A percentile compares a stretch with the other conserved stretches of the same genome.
Evolutionary conservation across 192 early-diverging fungal genomes (phyloP).

Genomic region (Linnemannia exigua): DNA sequence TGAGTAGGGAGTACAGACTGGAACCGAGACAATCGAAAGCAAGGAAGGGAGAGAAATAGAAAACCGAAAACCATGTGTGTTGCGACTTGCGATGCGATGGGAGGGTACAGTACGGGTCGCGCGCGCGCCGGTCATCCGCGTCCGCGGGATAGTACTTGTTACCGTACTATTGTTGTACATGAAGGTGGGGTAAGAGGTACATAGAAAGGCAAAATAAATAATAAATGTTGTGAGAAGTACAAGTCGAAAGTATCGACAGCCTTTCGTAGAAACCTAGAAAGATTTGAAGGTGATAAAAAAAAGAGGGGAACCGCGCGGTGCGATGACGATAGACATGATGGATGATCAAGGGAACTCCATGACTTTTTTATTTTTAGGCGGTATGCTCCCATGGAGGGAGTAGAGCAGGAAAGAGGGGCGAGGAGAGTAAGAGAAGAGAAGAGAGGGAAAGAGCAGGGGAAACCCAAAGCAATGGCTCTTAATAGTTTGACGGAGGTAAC

Average conservation of each 20-base stretch:
- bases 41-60: background rate
- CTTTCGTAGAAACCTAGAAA: background rate
- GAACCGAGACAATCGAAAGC: background rate
- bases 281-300: background rate
- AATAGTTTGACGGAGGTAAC: background rate
- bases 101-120: background rate
- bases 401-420: background rate
- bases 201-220: background rate
- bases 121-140: constrained; percentile 6
- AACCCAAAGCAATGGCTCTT: constrained; percentile 1
- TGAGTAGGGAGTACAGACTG: no score
- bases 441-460: background rate
- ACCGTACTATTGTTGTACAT: background rate
- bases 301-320: background rate
- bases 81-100: background rate
- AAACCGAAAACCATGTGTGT: background rate
- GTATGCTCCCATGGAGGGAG: background rate
- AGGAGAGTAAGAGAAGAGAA: background rate
- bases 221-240: background rate
- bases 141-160: background rate
- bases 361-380: constrained; percentile 5
- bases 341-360: background rate
- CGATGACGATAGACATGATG: background rate
- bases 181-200: constrained; percentile 1
- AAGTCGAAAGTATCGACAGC: background rate